These are phyloP conservation scores for Lachnum nothofagi DNA, from an alignment of 2,329 filamentous ascomycete genomes.

Conservation along the genomic window DNA sequence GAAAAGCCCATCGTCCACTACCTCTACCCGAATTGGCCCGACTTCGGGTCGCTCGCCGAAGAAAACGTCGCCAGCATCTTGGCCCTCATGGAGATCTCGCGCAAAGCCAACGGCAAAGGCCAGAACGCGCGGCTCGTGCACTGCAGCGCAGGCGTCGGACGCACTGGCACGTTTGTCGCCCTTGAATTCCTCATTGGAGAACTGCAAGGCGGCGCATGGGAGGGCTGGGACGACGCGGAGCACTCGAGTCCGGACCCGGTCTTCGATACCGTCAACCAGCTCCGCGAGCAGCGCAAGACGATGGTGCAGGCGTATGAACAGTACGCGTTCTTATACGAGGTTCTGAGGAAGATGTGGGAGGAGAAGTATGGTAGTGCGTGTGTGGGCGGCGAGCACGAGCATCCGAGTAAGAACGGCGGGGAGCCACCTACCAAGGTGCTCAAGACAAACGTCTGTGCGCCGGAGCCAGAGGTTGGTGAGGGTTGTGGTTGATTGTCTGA, in stretches of 20 bases:
- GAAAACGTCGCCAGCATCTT: slow-evolving; percentile 64
- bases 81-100: slow-evolving; percentile 63
- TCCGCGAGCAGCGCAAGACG: slow-evolving; percentile 82
- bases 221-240: slow-evolving; percentile 29
- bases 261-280: slow-evolving; percentile 69
- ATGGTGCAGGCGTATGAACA: slow-evolving; percentile 93
- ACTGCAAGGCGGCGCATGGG: slow-evolving; percentile 62
- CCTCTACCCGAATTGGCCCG: slow-evolving; percentile 82
- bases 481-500: not conserved
- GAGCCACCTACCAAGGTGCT: not conserved
- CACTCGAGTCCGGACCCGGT: slow-evolving; percentile 58
- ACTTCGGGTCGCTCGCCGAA: slow-evolving; percentile 75
- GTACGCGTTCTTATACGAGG: slow-evolving; percentile 83
- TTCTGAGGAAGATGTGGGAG: slow-evolving; percentile 69
- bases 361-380: slow-evolving; percentile 49
- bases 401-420: slow-evolving; percentile 2
- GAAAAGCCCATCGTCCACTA: slow-evolving; percentile 74
- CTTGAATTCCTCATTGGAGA: slow-evolving; percentile 88
- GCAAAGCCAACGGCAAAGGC: slow-evolving; percentile 48
- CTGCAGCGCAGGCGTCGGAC: slow-evolving; percentile 87
- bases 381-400: slow-evolving; percentile 25
- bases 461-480: not conserved
- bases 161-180: slow-evolving; percentile 91
- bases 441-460: slow-evolving; percentile 11
- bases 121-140: slow-evolving; percentile 75